These are phyloP conservation scores for Neofusicoccum kwambonambiense DNA, from an alignment of 2,329 filamentous ascomycete species.

Conservation along the genomic window DNA sequence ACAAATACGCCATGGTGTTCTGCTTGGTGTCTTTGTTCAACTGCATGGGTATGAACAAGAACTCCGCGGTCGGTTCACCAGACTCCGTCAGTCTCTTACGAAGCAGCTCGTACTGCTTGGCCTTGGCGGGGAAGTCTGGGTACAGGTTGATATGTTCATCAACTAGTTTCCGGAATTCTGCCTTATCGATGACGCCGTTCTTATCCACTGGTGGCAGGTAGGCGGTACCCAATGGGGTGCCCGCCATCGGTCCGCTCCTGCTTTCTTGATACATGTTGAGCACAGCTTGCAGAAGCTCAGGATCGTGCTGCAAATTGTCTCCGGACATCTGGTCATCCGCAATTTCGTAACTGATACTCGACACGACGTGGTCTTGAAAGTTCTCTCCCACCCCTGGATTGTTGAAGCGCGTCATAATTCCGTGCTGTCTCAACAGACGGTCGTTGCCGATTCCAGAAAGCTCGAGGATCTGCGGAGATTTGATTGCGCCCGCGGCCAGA, in stretches of 20 bases:
- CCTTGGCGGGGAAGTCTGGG: not conserved
- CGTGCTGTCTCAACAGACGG: constrained; percentile 21
- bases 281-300: constrained; percentile 21
- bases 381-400: constrained; percentile 33
- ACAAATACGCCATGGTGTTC: constrained; percentile 4
- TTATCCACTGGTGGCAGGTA: constrained; percentile 29
- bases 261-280: constrained; percentile 27
- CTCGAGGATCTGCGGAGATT: constrained; percentile 23
- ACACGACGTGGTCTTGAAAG: constrained; percentile 33
- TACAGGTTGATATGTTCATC: not conserved
- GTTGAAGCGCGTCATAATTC: constrained; percentile 21
- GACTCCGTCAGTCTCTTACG: not conserved
- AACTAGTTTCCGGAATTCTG: not conserved
- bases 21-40: not conserved
- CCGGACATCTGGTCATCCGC: constrained; percentile 24
- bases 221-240: constrained; percentile 24
- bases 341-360: not conserved
- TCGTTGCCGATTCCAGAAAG: constrained; percentile 22
- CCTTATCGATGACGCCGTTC: constrained; percentile 16
- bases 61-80: not conserved
- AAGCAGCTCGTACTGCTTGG: constrained; percentile 15
- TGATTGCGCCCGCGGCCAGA: constrained; percentile 28
- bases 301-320: constrained; percentile 26
- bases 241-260: constrained; percentile 24
- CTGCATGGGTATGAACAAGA: constrained; percentile 12